These are phyloP conservation scores for Austroboletus eburneus DNA, from an alignment of 768 basidiomycete species.

Conservation along the genomic window DNA sequence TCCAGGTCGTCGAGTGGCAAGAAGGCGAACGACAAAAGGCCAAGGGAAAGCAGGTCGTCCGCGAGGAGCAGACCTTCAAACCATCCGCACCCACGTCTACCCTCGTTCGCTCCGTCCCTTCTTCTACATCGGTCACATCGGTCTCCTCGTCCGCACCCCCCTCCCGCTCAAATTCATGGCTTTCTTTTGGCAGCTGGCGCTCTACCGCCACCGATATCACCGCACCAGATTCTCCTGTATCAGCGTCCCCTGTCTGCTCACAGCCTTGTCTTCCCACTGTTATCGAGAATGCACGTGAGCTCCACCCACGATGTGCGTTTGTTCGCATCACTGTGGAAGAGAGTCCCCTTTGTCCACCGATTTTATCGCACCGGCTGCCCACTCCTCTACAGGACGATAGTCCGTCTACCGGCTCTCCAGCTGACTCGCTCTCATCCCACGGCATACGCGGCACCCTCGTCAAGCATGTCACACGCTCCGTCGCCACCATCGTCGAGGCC, in stretches of 20 bases:
- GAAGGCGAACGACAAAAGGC: slow-evolving; percentile 35
- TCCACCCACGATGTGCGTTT: slow-evolving; percentile 33
- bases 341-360: slow-evolving; percentile 30
- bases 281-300: slow-evolving; percentile 30
- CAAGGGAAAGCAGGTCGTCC: slow-evolving; percentile 41
- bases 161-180: slow-evolving; percentile 40
- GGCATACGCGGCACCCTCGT: slow-evolving; percentile 13
- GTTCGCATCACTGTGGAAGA: slow-evolving; percentile 36
- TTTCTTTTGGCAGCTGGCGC: slow-evolving; percentile 40
- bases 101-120: slow-evolving; percentile 17
- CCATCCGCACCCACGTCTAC: slow-evolving; percentile 10
- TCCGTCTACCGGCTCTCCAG: slow-evolving; percentile 12
- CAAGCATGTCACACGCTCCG: slow-evolving; percentile 34
- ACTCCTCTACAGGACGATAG: slow-evolving; percentile 15
- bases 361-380: not conserved
- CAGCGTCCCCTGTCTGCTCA: slow-evolving; percentile 27
- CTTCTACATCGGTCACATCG: slow-evolving; percentile 20
- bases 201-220: slow-evolving; percentile 36
- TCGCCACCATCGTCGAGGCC: slow-evolving; percentile 43
- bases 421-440: slow-evolving; percentile 1
- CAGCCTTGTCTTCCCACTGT: slow-evolving; percentile 26
- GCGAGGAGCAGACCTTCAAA: slow-evolving; percentile 12
- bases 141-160: slow-evolving; percentile 27
- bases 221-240: slow-evolving; percentile 31
- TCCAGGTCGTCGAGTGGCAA: slow-evolving; percentile 41